Evolutionary conservation across 345 rosid species (phyloP).

Genomic region (Chamaenerion angustifolium): DNA sequence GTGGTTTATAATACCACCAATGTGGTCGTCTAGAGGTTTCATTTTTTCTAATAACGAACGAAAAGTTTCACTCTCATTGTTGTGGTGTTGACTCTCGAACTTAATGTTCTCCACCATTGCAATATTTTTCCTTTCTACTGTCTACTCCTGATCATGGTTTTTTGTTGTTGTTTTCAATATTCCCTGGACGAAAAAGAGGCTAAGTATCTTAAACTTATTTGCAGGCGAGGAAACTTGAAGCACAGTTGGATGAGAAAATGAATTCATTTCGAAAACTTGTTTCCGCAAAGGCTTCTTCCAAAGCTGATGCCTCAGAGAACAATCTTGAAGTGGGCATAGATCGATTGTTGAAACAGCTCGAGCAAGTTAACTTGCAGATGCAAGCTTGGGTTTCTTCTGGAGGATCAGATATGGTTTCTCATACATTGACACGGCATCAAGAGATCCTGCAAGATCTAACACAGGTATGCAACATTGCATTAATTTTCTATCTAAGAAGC

Average conservation of each 20-base stretch:
- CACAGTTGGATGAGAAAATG: slow-evolving; percentile 98
- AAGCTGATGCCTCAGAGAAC: slow-evolving; percentile 47
- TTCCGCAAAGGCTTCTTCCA: slow-evolving; percentile 48
- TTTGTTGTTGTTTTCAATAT: too few species aligned
- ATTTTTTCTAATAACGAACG: too few species aligned
- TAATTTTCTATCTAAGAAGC: too few species aligned
- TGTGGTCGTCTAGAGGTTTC: too few species aligned
- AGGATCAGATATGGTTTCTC: slow-evolving; percentile 97
- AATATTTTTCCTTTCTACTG: too few species aligned
- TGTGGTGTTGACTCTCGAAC: too few species aligned
- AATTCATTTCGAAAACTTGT: slow-evolving; percentile 68
- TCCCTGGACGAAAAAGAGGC: too few species aligned
- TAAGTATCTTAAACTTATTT: not conserved
- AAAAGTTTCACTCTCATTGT: too few species aligned
- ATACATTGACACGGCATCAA: slow-evolving; percentile 90
- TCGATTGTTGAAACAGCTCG: slow-evolving; percentile 51
- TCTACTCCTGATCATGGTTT: too few species aligned
- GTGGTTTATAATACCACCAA: too few species aligned
- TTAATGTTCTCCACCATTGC: too few species aligned
- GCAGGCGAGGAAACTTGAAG: slow-evolving; percentile 93
- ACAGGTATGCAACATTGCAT: slow-evolving; percentile 30
- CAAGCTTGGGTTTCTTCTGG: slow-evolving; percentile 97
- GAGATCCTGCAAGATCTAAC: slow-evolving; percentile 90
- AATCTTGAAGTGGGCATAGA: slow-evolving; percentile 78
- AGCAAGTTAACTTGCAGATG: slow-evolving; percentile 80